These are phyloP conservation scores for Russula sp. DNA, from an alignment of 768 basidiomycete genomes.

Conservation along the genomic window DNA sequence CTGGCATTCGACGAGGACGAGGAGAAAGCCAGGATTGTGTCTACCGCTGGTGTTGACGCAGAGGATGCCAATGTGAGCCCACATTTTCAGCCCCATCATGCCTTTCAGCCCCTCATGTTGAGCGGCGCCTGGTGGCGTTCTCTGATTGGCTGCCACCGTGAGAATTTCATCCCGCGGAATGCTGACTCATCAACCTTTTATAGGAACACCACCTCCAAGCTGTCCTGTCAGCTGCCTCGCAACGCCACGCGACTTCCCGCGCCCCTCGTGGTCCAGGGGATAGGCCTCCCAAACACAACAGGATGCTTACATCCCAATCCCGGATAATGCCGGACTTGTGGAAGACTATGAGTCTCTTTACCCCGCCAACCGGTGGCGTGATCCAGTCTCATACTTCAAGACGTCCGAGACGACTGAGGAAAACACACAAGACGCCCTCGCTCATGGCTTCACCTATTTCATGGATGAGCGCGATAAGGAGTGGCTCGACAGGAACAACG, in stretches of 20 bases:
- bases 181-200: conserved; percentile 46
- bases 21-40: conserved; percentile 77
- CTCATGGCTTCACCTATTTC: conserved; percentile 79
- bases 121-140: conserved; percentile 42
- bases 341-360: conserved; percentile 79
- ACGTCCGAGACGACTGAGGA: conserved; percentile 89
- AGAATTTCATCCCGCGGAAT: conserved; percentile 49
- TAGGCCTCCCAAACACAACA: conserved; percentile 42
- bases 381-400: conserved; percentile 73
- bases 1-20: conserved; percentile 83
- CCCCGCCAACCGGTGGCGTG: conserved; percentile 62
- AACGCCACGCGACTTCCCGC: conserved; percentile 44
- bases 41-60: conserved; percentile 83
- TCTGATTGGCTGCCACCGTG: conserved; percentile 49
- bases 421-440: conserved; percentile 53
- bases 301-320: conserved; percentile 85
- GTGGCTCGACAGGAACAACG: conserved; percentile 93
- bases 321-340: conserved; percentile 80
- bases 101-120: conserved; percentile 45
- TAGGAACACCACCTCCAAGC: conserved; percentile 61
- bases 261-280: conserved; percentile 40
- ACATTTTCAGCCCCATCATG: conserved; percentile 38
- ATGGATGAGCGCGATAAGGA: conserved; percentile 96
- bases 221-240: conserved; percentile 54
- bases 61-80: conserved; percentile 88